Base-by-base conservation (phyloP, 2,329 filamentous ascomycete species). In the Beauveria medogensis region DNA sequence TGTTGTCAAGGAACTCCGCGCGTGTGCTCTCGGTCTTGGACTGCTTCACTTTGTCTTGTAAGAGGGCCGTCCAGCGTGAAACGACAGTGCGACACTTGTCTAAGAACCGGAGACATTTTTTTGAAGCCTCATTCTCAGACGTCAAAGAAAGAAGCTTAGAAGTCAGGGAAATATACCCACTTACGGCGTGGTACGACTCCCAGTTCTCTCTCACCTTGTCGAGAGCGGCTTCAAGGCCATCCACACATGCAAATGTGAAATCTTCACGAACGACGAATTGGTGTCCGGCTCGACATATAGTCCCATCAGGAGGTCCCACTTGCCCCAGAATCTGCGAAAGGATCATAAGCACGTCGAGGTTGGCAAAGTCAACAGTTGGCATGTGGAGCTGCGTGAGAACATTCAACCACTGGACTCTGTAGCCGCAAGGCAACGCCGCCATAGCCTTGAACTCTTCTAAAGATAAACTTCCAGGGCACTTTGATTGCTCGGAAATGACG, bases 371-470 rank as follows among this genome's bases (percentile, higher is more conserved):
- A 3, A 56, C 24, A 1, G 34, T 24, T 1, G 59, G 59, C 52
- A 51, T 51, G 40, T 51, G 28, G 14, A 61, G 59, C 26, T 61
- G 59, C 10, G 22, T 24, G 8, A 61, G 53, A 16, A 61, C 22
- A 22, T 57, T 61, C 43, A 57, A 10, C 59, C 59, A 61, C 43
- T 56, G 59, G 8, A 61, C 2, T 5, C 47, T 26, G 18, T 37
- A 40, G 3, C 59, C 59, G 20, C 46, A 52, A 12, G 54, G 53
- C 24, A 61, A 22, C 5, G 53, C 20, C 9, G 44, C 46, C 40
- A 61, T 50, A 1, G 53, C 40, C 14, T 47, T 12, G 41, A 52
- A 30, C 55, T 59, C 0, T 81, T 75, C 14, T 64, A 47, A 22
- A 1, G 59, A 51, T 8, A 61, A 5, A 16, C 52, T 3, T 5